Conservation (phyloP, 192 early-diverging fungal species). For the Coemansia sp. region DNA sequence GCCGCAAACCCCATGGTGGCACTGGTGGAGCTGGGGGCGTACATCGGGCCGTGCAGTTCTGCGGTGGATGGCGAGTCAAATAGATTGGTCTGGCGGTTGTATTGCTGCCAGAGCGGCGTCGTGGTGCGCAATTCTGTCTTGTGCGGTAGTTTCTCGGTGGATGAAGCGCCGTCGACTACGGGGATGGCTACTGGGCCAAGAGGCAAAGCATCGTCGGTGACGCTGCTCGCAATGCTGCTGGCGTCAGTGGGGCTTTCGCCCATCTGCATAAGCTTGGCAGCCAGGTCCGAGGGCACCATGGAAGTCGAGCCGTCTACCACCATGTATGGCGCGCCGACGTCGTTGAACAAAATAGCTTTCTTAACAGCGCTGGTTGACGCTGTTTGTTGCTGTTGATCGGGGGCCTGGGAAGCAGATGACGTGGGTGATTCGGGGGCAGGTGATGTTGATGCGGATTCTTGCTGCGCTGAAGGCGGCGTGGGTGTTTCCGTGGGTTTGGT, state of each 20-base stretch:
- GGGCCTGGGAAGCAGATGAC: neutral
- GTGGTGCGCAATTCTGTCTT: neutral
- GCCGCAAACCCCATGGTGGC: constrained; percentile 29
- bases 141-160: neutral
- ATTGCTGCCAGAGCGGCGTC: constrained; percentile 5
- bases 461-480: neutral
- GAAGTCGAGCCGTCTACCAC: constrained; percentile 39
- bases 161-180: constrained; percentile 24
- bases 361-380: neutral
- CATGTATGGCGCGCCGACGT: constrained; percentile 39
- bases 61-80: constrained; percentile 11
- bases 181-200: constrained; percentile 33
- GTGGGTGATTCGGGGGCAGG: neutral
- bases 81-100: constrained; percentile 14
- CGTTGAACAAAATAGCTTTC: constrained; percentile 47
- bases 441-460: neutral
- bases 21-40: constrained; percentile 1
- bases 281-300: constrained; percentile 25
- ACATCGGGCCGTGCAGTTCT: neutral
- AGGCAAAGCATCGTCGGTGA: constrained; percentile 10
- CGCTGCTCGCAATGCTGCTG: neutral
- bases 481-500: neutral
- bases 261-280: constrained; percentile 43
- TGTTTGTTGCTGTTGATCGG: neutral
- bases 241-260: constrained; percentile 9